Conservation (phyloP, 306 rosid genomes). For the Lathyrus oleraceus region DNA sequence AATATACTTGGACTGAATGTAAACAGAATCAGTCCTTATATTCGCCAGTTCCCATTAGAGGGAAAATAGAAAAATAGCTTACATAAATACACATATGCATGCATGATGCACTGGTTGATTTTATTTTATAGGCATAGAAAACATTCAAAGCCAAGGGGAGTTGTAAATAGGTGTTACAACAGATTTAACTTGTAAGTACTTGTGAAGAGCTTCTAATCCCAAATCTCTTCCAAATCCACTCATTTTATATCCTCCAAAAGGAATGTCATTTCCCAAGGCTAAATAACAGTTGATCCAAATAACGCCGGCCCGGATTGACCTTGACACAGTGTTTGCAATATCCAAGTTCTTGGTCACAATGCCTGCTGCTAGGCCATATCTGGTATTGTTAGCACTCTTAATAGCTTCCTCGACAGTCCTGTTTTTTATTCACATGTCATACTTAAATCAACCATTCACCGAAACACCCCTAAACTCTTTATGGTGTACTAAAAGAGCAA, state of each 20-base stretch:
- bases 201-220: slow-evolving; percentile 60
- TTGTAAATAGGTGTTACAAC: slow-evolving; percentile 67
- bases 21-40: background rate
- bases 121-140: background rate
- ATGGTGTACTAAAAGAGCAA: background rate
- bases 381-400: slow-evolving; percentile 62
- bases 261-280: slow-evolving; percentile 45
- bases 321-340: slow-evolving; percentile 66
- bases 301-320: slow-evolving; percentile 67
- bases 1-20: background rate
- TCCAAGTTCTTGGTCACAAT: slow-evolving; percentile 66
- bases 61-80: background rate
- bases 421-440: slow-evolving; percentile 32
- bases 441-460: background rate
- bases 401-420: slow-evolving; percentile 80
- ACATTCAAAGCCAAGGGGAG: slow-evolving; percentile 74
- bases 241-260: slow-evolving; percentile 74
- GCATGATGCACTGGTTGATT: background rate
- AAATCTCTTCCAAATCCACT: slow-evolving; percentile 77
- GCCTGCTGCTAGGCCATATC: slow-evolving; percentile 82
- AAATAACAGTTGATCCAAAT: slow-evolving; percentile 81
- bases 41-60: background rate
- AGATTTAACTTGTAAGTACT: slow-evolving; percentile 69
- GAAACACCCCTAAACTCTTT: background rate
- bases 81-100: background rate